phyloP scores from a whole-genome alignment of 805 yeast genomes.

The Pichia heedii region DNA sequence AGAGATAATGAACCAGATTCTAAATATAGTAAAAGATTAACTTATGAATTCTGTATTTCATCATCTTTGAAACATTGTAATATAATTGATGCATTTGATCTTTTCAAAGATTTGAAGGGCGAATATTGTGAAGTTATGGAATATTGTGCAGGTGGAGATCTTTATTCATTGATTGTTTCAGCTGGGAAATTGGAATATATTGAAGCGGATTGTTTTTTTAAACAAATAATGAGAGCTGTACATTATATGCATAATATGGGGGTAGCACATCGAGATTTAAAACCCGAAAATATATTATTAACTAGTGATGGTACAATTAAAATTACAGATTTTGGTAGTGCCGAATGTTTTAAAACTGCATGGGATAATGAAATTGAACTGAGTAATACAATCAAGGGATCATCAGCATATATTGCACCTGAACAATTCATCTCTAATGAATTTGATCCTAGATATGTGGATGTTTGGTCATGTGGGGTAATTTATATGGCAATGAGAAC shows the following conservation, averaged over 20 bases:
- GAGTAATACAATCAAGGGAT: slow-evolving; percentile 74
- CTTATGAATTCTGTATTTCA: slow-evolving; percentile 76
- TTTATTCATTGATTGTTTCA: slow-evolving; percentile 63
- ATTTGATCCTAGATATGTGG: slow-evolving; percentile 77
- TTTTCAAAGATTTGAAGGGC: slow-evolving; percentile 72
- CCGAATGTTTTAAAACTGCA: slow-evolving; percentile 76
- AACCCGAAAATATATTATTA: slow-evolving; percentile 75
- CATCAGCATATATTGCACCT: slow-evolving; percentile 86
- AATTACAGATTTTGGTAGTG: slow-evolving; percentile 83
- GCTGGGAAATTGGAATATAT: slow-evolving; percentile 70
- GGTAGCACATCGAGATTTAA: slow-evolving; percentile 80
- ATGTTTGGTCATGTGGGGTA: slow-evolving; percentile 90
- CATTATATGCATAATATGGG: slow-evolving; percentile 87
- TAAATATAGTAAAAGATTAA: slow-evolving; percentile 62
- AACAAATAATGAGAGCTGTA: slow-evolving; percentile 77
- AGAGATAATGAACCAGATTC: slow-evolving; percentile 53
- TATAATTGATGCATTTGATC: slow-evolving; percentile 67
- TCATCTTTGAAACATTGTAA: slow-evolving; percentile 70
- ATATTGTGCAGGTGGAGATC: slow-evolving; percentile 74
- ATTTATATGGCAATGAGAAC: slow-evolving; percentile 92
- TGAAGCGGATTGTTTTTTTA: slow-evolving; percentile 83
- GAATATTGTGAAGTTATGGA: slow-evolving; percentile 84
- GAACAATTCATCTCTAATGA: slow-evolving; percentile 60
- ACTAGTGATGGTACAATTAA: slow-evolving; percentile 67
- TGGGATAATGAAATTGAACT: slow-evolving; percentile 69